phyloP scores from a whole-genome alignment of 768 basidiomycete genomes.

The Termitomyces sp. region DNA sequence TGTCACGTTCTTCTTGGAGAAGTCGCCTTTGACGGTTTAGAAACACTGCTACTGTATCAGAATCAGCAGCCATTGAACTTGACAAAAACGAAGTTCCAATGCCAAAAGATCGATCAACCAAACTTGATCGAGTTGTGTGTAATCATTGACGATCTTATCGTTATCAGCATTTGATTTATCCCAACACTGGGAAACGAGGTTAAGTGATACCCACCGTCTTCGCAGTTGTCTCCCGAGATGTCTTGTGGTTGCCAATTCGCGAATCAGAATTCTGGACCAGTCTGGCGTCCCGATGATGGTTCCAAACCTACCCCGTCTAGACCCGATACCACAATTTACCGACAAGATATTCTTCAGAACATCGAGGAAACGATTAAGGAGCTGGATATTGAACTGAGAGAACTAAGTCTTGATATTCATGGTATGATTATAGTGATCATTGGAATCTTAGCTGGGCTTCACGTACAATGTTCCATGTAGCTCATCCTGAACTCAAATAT shows the following conservation, averaged over 20 bases:
- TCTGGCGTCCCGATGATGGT: constrained; percentile 41
- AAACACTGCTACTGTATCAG: constrained; percentile 50
- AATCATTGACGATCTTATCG: not conserved
- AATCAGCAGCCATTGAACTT: constrained; percentile 23
- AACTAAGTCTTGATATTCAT: constrained; percentile 68
- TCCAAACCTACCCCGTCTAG: constrained; percentile 23
- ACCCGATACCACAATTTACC: constrained; percentile 34
- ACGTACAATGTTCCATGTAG: constrained; percentile 25
- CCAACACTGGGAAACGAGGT: not conserved
- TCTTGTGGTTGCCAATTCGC: constrained; percentile 12
- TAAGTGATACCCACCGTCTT: not conserved
- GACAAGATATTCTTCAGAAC: constrained; percentile 54
- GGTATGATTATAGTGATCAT: constrained; percentile 29
- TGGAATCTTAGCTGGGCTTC: not conserved
- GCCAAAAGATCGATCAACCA: no score
- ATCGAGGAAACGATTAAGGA: constrained; percentile 51
- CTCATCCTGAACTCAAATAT: constrained; percentile 63
- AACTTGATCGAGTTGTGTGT: no score
- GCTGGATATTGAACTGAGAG: constrained; percentile 50
- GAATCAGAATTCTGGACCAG: constrained; percentile 9
- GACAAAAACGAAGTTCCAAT: not conserved
- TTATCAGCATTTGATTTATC: not conserved
- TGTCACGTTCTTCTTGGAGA: constrained; percentile 66
- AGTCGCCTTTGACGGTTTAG: constrained; percentile 63
- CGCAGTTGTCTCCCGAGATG: not conserved